Conservation (phyloP, 2,329 filamentous ascomycete species). For the Scedosporium aurantiacum region DNA sequence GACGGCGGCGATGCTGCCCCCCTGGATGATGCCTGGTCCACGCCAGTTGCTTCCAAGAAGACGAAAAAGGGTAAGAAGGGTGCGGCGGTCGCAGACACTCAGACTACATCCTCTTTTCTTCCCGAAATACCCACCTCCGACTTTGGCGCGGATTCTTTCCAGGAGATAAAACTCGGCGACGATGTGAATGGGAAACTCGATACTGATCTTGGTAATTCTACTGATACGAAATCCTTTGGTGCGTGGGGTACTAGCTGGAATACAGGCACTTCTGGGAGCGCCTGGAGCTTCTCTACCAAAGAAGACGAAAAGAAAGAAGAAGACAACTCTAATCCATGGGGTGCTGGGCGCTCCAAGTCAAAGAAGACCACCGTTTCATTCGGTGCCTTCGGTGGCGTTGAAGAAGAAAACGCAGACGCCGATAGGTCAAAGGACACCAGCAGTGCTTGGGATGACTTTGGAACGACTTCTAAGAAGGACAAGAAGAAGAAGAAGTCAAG, state of each 20-base stretch:
- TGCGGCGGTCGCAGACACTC: slow-evolving; percentile 21
- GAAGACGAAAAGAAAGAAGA: slow-evolving; percentile 25
- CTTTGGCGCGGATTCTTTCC: slow-evolving; percentile 42
- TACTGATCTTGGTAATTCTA: slow-evolving; percentile 38
- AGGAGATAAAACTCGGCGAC: slow-evolving; percentile 56
- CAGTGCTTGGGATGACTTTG: slow-evolving; percentile 21
- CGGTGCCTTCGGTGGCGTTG: slow-evolving; percentile 28
- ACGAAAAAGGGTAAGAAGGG: slow-evolving; percentile 41
- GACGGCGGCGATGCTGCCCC: neutral
- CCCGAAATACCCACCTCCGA: slow-evolving; percentile 20
- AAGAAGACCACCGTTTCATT: slow-evolving; percentile 38
- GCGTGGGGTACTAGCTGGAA: slow-evolving; percentile 51
- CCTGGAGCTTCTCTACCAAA: slow-evolving; percentile 29
- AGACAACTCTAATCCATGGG: slow-evolving; percentile 38
- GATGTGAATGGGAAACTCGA: slow-evolving; percentile 47
- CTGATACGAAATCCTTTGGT: slow-evolving; percentile 37
- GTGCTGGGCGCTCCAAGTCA: slow-evolving; percentile 32
- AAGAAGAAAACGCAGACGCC: slow-evolving; percentile 25
- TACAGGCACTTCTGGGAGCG: slow-evolving; percentile 34
- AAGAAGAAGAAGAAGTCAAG: slow-evolving; percentile 26
- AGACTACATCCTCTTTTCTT: slow-evolving; percentile 10
- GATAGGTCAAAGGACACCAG: slow-evolving; percentile 24
- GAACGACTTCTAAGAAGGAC: slow-evolving; percentile 27
- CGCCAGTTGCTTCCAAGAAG: slow-evolving; percentile 33
- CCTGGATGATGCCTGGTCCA: slow-evolving; percentile 42